Evolutionary conservation across 2,329 filamentous ascomycete species (phyloP), one percentile per base, ranked within the genome.

Genomic region (Penicillium corylophilum): DNA sequence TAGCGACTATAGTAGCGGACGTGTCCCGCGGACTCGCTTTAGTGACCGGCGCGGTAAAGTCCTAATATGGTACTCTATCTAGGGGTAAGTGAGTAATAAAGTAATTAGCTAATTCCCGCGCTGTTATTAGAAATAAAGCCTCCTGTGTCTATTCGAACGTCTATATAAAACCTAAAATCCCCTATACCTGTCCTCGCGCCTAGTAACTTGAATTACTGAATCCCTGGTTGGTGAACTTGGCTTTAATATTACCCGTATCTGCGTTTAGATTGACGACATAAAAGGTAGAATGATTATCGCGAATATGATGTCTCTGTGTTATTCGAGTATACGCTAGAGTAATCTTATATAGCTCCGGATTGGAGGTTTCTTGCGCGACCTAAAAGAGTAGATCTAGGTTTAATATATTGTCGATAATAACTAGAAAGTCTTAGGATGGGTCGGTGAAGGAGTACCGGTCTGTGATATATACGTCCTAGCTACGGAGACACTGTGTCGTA

Each of bases 41-140:
- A 0, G 42, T 48, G 1, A 64, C 62, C 44, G 78, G 79, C 0
- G 78, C 79, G 52, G 81, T 74, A 40, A 80, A 81, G 48, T 81
- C 79, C 79, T 78, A 81, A 2, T 71, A 68, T 1, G 79, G 77
- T 0, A 80, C 73, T 0, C 67, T 60, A 15, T 69, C 70, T 2
- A 64, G 63, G 0, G 71, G 67, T 16, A 81, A 61, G 0, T 74
- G 64, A 0, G 61, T 44, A 2, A 80, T 56, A 53, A 81, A 81
- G 50, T 77, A 77, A 26, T 78, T 67, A 1, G 77, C 77, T 35
- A 76, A 65, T 1, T 71, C 71, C 4, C 73, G 71, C 0, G 79
- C 72, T 2, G 77, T 78, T 0, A 70, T 56, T 7, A 67, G 41
- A 61, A 75, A 59, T 53, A 62, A 9, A 3, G 2, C 3, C 3